Conservation (phyloP, 2,329 filamentous ascomycete species). For the Dothideomycetes sp. region DNA sequence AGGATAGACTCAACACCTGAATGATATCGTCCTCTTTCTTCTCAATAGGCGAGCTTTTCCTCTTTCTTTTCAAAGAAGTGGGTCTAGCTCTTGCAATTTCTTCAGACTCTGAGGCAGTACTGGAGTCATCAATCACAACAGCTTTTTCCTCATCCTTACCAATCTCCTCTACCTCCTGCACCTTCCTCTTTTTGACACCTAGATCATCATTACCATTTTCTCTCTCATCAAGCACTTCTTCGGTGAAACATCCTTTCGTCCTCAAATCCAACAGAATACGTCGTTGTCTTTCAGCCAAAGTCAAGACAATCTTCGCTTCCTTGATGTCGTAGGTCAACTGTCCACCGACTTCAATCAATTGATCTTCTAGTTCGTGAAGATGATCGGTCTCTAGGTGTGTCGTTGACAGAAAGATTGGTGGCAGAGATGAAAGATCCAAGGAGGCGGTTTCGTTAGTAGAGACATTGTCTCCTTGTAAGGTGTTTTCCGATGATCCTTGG, state of each 20-base stretch:
- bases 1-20: conserved; percentile 45
- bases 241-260: conserved; percentile 51
- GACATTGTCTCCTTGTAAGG: too few relatives aligned
- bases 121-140: conserved; percentile 22
- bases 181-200: background rate
- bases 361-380: conserved; percentile 54
- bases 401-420: conserved; percentile 63
- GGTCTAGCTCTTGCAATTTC: conserved; percentile 6
- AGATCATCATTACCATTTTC: conserved; percentile 27
- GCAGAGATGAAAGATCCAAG: conserved; percentile 41
- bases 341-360: conserved; percentile 46
- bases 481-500: too few relatives aligned
- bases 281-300: conserved; percentile 58
- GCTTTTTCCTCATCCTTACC: conserved; percentile 12
- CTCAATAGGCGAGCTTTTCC: background rate
- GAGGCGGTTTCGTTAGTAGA: conserved; percentile 2
- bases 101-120: conserved; percentile 29
- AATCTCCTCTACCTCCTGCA: background rate
- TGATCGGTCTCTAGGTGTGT: conserved; percentile 58
- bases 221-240: conserved; percentile 38
- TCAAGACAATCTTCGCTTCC: conserved; percentile 66
- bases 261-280: conserved; percentile 72
- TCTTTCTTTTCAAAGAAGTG: conserved; percentile 2
- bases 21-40: conserved; percentile 22
- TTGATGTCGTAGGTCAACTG: conserved; percentile 60